These are phyloP conservation scores for Miamiensis avidus DNA, from an alignment of 169 alveolate species.

Conservation along the genomic window DNA sequence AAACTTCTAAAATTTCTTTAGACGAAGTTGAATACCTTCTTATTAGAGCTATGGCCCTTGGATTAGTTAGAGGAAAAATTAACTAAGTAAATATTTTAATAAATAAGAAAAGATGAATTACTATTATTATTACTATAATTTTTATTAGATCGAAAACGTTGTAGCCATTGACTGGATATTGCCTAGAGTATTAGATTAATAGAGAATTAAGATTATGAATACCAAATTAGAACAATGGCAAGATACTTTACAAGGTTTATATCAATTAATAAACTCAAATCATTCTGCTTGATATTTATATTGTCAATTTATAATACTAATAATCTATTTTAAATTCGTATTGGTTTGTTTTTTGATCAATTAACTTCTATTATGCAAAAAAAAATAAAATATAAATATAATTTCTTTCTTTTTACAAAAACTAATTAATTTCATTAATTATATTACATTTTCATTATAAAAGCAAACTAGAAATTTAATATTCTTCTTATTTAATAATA, in stretches of 20 bases:
- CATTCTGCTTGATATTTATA: too few relatives aligned
- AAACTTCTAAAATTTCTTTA: slow-evolving; percentile 16
- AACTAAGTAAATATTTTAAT: slow-evolving; percentile 26
- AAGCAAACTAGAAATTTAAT: too few relatives aligned
- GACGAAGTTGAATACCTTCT: slow-evolving; percentile 32
- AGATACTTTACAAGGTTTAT: slow-evolving; percentile 2
- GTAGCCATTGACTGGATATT: slow-evolving; percentile 34
- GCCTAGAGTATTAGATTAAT: slow-evolving; percentile 42
- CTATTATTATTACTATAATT: not conserved
- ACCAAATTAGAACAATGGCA: slow-evolving; percentile 41
- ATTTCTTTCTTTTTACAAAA: too few relatives aligned
- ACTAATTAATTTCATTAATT: too few relatives aligned
- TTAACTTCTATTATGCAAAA: too few relatives aligned
- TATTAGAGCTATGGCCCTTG: slow-evolving; percentile 41
- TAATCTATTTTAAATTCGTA: too few relatives aligned
- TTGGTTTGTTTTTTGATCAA: too few relatives aligned
- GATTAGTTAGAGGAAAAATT: slow-evolving; percentile 43
- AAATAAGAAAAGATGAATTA: not conserved
- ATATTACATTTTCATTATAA: too few relatives aligned
- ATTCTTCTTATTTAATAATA: too few relatives aligned
- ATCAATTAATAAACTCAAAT: too few relatives aligned
- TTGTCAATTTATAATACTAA: too few relatives aligned
- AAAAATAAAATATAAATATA: too few relatives aligned
- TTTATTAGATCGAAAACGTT: slow-evolving; percentile 13
- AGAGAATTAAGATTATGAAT: slow-evolving; percentile 35